Conservation (phyloP, 805 yeast species). For the Candida adriatica region DNA sequence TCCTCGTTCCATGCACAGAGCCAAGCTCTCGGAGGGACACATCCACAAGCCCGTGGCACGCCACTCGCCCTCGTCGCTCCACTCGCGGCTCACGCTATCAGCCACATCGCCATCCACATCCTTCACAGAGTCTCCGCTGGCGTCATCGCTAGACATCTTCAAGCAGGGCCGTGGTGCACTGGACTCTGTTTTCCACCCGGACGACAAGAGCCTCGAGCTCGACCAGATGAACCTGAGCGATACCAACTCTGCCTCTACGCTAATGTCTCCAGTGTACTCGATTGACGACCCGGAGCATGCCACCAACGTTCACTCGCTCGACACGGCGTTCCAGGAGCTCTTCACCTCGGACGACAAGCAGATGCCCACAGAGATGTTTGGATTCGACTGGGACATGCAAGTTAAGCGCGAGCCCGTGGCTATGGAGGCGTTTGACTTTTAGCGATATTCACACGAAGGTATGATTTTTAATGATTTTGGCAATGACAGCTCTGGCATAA, state of each 20-base stretch:
- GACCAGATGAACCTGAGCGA: constrained; percentile 14
- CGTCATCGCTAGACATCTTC: constrained; percentile 14
- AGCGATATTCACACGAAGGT: not conserved
- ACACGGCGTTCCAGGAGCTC: constrained; percentile 5
- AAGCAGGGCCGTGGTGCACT: constrained; percentile 9
- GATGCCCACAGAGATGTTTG: constrained; percentile 3
- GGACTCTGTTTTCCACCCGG: constrained; percentile 9
- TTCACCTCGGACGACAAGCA: not conserved
- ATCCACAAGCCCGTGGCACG: constrained; percentile 14
- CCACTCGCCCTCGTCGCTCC: constrained; percentile 13
- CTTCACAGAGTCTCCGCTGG: constrained; percentile 9
- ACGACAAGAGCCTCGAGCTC: constrained; percentile 4
- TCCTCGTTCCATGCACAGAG: constrained; percentile 8
- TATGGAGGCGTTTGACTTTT: constrained; percentile 5
- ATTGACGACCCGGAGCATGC: constrained; percentile 5
- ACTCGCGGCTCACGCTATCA: constrained; percentile 9
- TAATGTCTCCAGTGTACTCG: constrained; percentile 16
- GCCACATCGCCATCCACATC: constrained; percentile 9
- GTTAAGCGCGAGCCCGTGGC: constrained; percentile 6
- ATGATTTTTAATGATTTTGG: not conserved
- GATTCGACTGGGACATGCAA: constrained; percentile 8
- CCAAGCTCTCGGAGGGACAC: constrained; percentile 15
- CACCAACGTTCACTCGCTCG: constrained; percentile 2
- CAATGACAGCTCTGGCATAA: too few relatives aligned
- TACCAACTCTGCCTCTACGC: constrained; percentile 11